Percentiles rank a stretch among this genome's conserved stretches.
These are phyloP conservation scores for Recurvomyces mirabilis DNA, from an alignment of 495 filamentous ascomycete genomes.

Conservation along the genomic window DNA sequence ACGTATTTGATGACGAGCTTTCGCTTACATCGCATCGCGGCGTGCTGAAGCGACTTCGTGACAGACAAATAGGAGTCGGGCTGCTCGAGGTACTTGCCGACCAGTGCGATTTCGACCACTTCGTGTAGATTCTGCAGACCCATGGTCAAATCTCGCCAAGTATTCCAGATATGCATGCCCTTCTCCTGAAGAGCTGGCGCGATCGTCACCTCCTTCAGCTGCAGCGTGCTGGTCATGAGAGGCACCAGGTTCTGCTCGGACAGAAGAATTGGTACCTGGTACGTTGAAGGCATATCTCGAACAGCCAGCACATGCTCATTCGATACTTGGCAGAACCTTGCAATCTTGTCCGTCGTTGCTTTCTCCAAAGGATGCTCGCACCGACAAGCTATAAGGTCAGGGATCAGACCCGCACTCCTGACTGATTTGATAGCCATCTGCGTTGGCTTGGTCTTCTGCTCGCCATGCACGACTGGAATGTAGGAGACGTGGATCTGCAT, in stretches of 20 bases:
- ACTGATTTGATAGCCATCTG: constrained; percentile 77
- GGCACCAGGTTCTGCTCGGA: constrained; percentile 63
- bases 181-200: constrained; percentile 38
- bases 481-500: constrained; percentile 74
- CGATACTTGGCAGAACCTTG: constrained; percentile 74
- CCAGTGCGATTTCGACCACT: constrained; percentile 68
- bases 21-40: constrained; percentile 70
- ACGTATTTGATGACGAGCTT: constrained; percentile 77
- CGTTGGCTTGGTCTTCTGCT: constrained; percentile 96
- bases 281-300: constrained; percentile 72
- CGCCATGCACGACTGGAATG: constrained; percentile 59
- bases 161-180: constrained; percentile 55
- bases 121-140: constrained; percentile 51
- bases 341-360: constrained; percentile 76
- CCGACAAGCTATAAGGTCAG: constrained; percentile 91
- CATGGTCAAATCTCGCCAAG: constrained; percentile 60
- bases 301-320: constrained; percentile 72
- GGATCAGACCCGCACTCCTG: constrained; percentile 68
- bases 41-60: constrained; percentile 77
- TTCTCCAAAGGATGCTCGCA: constrained; percentile 63
- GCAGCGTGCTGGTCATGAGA: constrained; percentile 48
- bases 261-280: constrained; percentile 86
- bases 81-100: constrained; percentile 80
- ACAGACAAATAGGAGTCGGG: constrained; percentile 79
- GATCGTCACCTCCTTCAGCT: constrained; percentile 41